Evolutionary conservation across 768 basidiomycete genomes (phyloP).

Genomic region (Macrolepiota albuminosa): DNA sequence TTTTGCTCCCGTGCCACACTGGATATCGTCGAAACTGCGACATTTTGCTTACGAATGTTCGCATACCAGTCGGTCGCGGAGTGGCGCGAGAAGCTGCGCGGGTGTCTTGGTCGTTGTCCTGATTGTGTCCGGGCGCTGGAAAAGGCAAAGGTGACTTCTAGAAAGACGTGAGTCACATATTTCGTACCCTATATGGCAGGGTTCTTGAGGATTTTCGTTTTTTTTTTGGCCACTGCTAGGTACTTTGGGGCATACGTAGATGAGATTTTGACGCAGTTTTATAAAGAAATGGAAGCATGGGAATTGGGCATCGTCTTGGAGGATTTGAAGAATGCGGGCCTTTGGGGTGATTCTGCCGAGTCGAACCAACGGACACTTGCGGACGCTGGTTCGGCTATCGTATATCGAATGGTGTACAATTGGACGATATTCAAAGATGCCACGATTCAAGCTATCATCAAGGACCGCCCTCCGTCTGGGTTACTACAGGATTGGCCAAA

Average conservation of each 20-base stretch:
- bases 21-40: constrained; percentile 61
- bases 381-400: constrained; percentile 41
- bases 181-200: not conserved
- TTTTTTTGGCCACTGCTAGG: constrained; percentile 30
- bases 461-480: constrained; percentile 30
- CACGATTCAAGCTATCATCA: constrained; percentile 38
- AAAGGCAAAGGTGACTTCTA: constrained; percentile 57
- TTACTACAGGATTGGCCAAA: constrained; percentile 48
- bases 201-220: too few relatives aligned
- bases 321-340: constrained; percentile 33
- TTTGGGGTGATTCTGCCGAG: constrained; percentile 15
- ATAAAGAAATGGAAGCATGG: constrained; percentile 59
- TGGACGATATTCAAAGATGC: constrained; percentile 50
- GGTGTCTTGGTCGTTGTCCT: constrained; percentile 58
- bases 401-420: constrained; percentile 64
- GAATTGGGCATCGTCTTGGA: constrained; percentile 50
- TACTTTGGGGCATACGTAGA: constrained; percentile 68
- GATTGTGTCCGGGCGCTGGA: constrained; percentile 68
- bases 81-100: constrained; percentile 58
- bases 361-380: constrained; percentile 26
- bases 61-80: constrained; percentile 66
- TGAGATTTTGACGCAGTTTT: constrained; percentile 51
- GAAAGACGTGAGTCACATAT: constrained; percentile 57
- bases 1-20: constrained; percentile 65
- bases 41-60: constrained; percentile 77